phyloP scores from a whole-genome alignment of 805 yeast genomes.

The Geotrichum ghanense region DNA sequence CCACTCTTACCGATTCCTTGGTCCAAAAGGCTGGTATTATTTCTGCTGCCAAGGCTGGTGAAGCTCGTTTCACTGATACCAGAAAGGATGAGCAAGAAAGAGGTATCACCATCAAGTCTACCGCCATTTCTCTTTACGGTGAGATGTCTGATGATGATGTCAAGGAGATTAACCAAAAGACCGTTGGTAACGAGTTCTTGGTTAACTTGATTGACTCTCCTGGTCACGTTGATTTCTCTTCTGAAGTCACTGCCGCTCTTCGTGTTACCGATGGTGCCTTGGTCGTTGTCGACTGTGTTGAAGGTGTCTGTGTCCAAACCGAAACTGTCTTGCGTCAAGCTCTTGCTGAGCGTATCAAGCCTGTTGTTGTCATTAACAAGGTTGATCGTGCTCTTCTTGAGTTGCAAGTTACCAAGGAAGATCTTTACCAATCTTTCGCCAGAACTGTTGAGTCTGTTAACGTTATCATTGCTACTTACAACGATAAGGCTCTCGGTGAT shows the following conservation, averaged over 20 bases:
- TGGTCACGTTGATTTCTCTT: conserved; percentile 99
- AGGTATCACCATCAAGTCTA: conserved; percentile 99
- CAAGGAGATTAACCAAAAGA: conserved; percentile 81
- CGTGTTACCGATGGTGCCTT: conserved; percentile 99
- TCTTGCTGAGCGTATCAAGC: conserved; percentile 98
- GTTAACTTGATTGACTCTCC: conserved; percentile 98
- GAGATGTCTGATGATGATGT: conserved; percentile 77
- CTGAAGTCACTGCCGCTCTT: conserved; percentile 99
- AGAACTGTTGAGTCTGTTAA: conserved; percentile 99
- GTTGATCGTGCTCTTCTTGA: conserved; percentile 99
- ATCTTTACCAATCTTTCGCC: conserved; percentile 93
- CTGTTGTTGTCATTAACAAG: conserved; percentile 97
- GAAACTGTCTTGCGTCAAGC: conserved; percentile 99
- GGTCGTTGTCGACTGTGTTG: conserved; percentile 98
- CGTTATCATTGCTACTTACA: conserved; percentile 94
- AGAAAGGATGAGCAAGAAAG: conserved; percentile 99
- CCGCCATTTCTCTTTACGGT: conserved; percentile 94
- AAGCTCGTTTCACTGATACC: conserved; percentile 99
- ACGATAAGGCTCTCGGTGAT: conserved; percentile 86
- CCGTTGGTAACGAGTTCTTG: conserved; percentile 88
- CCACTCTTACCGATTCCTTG: conserved; percentile 97
- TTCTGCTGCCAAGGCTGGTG: conserved; percentile 99
- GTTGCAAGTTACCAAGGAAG: conserved; percentile 98
- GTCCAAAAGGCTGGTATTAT: conserved; percentile 99
- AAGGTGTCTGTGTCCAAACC: conserved; percentile 99